These are phyloP conservation scores for Colletotrichum incanum DNA, from an alignment of 2,329 filamentous ascomycete species.

Conservation along the genomic window DNA sequence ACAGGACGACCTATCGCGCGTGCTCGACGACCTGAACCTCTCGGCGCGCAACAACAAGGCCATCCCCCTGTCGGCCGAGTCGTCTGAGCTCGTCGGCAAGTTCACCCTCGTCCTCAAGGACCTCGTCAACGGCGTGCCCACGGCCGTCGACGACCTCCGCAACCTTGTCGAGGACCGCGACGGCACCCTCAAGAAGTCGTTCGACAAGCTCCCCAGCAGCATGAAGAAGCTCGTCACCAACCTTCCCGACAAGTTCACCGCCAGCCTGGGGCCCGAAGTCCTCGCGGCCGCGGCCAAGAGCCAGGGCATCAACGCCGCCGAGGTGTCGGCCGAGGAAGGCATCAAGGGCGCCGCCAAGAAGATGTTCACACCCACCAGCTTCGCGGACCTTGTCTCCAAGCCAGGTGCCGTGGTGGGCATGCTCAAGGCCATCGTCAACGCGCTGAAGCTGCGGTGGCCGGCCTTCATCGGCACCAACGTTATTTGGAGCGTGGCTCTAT, in stretches of 20 bases:
- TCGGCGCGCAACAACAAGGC: constrained; percentile 88
- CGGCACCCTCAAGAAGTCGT: constrained; percentile 71
- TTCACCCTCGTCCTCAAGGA: constrained; percentile 96
- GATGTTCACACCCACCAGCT: constrained; percentile 78
- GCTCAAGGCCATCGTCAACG: constrained; percentile 91
- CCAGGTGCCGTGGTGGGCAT: constrained; percentile 89
- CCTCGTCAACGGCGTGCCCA: constrained; percentile 91
- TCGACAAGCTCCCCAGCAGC: constrained; percentile 80
- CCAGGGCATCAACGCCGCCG: constrained; percentile 73
- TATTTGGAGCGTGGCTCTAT: constrained; percentile 89
- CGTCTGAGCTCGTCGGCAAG: constrained; percentile 82
- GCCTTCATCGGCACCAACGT: constrained; percentile 92
- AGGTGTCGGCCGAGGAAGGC: constrained; percentile 60
- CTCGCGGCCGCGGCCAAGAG: constrained; percentile 85
- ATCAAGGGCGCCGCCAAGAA: constrained; percentile 74
- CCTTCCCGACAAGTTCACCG: constrained; percentile 86
- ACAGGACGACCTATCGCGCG: constrained; percentile 80
- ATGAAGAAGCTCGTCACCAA: constrained; percentile 90
- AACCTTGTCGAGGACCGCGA: constrained; percentile 73
- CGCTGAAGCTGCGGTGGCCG: constrained; percentile 89
- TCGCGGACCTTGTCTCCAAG: constrained; percentile 87
- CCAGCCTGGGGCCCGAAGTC: constrained; percentile 83
- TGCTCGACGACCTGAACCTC: constrained; percentile 89
- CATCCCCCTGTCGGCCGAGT: constrained; percentile 88
- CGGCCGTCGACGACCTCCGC: constrained; percentile 91